Conservation (phyloP, 108 stramenopile genomes). For the Fragilaria radians region DNA sequence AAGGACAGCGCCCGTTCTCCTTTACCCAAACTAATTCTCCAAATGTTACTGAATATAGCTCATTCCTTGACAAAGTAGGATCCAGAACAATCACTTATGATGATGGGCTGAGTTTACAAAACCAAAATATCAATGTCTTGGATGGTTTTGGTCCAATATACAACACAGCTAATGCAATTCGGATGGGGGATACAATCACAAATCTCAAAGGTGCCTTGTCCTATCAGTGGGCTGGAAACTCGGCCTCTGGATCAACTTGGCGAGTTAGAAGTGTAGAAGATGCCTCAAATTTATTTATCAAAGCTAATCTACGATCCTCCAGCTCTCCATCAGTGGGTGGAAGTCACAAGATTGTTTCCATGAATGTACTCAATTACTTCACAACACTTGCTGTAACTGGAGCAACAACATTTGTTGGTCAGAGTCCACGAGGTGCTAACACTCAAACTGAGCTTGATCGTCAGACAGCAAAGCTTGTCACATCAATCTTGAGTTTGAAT, state of each 20-base stretch:
- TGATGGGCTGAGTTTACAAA: constrained; percentile 12
- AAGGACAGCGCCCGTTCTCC: constrained; percentile 11
- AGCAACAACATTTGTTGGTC: neutral
- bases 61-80: constrained; percentile 9
- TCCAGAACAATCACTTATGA: constrained; percentile 25
- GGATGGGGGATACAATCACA: constrained; percentile 25
- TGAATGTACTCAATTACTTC: constrained; percentile 37
- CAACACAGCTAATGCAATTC: constrained; percentile 10
- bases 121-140: constrained; percentile 6
- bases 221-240: constrained; percentile 14
- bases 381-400: constrained; percentile 22
- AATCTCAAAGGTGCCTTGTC: constrained; percentile 15
- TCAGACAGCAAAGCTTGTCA: constrained; percentile 28
- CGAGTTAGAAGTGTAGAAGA: constrained; percentile 13
- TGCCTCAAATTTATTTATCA: constrained; percentile 8
- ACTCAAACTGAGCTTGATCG: constrained; percentile 30
- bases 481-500: constrained; percentile 9
- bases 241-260: constrained; percentile 11
- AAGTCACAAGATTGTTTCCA: constrained; percentile 12
- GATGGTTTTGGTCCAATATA: constrained; percentile 16
- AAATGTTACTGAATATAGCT: constrained; percentile 7
- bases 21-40: constrained; percentile 28
- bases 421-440: constrained; percentile 23
- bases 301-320: constrained; percentile 14
- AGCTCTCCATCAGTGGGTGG: constrained; percentile 4